A percentile compares a stretch with the other conserved stretches of the same genome.
These are phyloP conservation scores for Schwanniomyces polymorphus DNA, from an alignment of 805 yeast genomes.

Conservation along the genomic window DNA sequence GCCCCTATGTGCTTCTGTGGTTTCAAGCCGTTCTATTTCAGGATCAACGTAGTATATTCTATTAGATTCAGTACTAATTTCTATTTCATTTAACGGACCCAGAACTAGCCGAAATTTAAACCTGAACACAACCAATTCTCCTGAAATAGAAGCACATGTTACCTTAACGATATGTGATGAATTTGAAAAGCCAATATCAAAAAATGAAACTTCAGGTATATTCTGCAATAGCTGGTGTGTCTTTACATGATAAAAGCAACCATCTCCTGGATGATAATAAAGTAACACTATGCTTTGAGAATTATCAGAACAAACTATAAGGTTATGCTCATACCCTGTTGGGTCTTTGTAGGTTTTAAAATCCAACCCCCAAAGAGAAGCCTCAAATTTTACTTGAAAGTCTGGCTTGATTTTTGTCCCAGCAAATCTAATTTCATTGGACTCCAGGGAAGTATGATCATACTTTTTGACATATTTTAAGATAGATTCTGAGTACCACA, in stretches of 20 bases:
- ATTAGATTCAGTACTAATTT: conserved; percentile 9
- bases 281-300: conserved; percentile 46
- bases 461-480: conserved; percentile 9
- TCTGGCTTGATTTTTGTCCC: conserved; percentile 23
- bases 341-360: conserved; percentile 20
- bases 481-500: conserved; percentile 33
- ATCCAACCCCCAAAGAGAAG: conserved; percentile 68
- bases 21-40: conserved; percentile 22
- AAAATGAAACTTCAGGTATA: conserved; percentile 51
- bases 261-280: conserved; percentile 25
- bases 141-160: conserved; percentile 45
- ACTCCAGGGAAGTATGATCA: conserved; percentile 4
- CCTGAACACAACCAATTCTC: conserved; percentile 42
- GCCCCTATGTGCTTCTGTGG: conserved; percentile 6
- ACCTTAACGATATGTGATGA: conserved; percentile 26
- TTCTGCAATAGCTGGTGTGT: conserved; percentile 52
- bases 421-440: conserved; percentile 13
- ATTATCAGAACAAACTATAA: conserved; percentile 56
- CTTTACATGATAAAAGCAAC: conserved; percentile 27
- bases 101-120: conserved; percentile 24
- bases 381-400: conserved; percentile 29
- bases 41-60: conserved; percentile 26
- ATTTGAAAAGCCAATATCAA: conserved; percentile 13
- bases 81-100: conserved; percentile 25
- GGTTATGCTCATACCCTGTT: conserved; percentile 19